phyloP scores from a whole-genome alignment of 331 rosid genomes.

The Phaseolus coccineus region DNA sequence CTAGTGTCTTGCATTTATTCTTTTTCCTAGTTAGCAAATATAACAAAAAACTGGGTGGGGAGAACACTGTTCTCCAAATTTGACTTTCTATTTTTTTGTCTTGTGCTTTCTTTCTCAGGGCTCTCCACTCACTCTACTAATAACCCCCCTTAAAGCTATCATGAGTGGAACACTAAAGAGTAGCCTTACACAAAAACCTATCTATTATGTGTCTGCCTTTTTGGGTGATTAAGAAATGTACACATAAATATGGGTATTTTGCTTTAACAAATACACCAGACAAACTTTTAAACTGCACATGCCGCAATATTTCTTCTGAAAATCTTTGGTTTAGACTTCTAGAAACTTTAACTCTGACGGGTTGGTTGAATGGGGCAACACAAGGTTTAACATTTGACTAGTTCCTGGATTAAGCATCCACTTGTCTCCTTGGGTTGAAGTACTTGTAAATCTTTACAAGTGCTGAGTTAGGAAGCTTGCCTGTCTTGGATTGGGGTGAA shows the following conservation, averaged over 20 bases:
- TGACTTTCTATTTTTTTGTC: background rate
- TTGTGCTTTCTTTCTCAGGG: background rate
- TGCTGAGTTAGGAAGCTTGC: background rate
- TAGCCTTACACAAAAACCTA: background rate
- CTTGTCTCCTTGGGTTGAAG: background rate
- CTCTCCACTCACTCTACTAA: background rate
- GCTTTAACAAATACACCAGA: background rate
- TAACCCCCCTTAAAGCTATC: background rate
- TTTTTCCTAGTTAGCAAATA: background rate
- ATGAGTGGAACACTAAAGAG: conserved; percentile 4
- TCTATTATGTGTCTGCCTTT: background rate
- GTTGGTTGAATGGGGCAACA: background rate
- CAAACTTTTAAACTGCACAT: background rate
- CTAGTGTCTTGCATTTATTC: background rate
- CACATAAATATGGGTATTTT: background rate
- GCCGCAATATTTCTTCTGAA: background rate
- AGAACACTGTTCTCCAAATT: conserved; percentile 6
- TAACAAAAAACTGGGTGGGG: background rate
- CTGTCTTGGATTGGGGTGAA: background rate
- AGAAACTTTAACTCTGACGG: background rate
- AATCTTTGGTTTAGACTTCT: background rate
- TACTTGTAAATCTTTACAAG: background rate
- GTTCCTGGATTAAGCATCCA: background rate
- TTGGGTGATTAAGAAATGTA: background rate
- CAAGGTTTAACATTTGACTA: background rate